Evolutionary conservation across 768 basidiomycete species (phyloP), one percentile per base, ranked within the genome.

Genomic region (Strobilomyces echinocephalus): DNA sequence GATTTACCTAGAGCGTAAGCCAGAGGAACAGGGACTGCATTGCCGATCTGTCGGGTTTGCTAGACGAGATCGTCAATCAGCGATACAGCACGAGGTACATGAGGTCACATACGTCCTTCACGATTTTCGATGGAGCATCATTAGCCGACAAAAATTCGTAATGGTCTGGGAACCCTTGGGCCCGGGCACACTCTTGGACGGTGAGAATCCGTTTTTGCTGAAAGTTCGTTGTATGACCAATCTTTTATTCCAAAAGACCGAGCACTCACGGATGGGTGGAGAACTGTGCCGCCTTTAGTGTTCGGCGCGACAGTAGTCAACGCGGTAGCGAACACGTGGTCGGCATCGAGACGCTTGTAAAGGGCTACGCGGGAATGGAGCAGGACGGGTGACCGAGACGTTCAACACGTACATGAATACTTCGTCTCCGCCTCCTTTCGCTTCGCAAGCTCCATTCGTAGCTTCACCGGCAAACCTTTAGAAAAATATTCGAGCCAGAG

Each of bases 1-100:
- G 71, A 69, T 46, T 68, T 72, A 8, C 84, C 85, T 2, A 89
- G 72, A 3, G 85, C 84, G 10, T 78, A 70, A 5, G 84, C 85
- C 21, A 90, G 74, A 3, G 84, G 83, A 8, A 88, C 76, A 3
- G 88, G 86, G 8, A 89, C 88, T 3, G 87, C 88, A 61, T 91
- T 91, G 0, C 88, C 89, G 42, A 91, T 89, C 57, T 90, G 88
- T 46, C 79, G 74, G 52, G 83, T 73, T 82, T 85, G 84, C 88
- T 91, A 56, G 21, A 55, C 34, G 49, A 24, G 8, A 34, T 54
- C 34, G 36, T 18, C 5, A 20, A 16, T 60, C 54, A 56, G 46
- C 15, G 31, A 50, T 5, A 10, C 9, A 16, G n/a, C 5, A 52
- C 41, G 33, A 45, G 20, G 26, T 26, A 41, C 49, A 45, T 26